phyloP scores from a whole-genome alignment of 768 basidiomycete species.

The Clavulina sp. region DNA sequence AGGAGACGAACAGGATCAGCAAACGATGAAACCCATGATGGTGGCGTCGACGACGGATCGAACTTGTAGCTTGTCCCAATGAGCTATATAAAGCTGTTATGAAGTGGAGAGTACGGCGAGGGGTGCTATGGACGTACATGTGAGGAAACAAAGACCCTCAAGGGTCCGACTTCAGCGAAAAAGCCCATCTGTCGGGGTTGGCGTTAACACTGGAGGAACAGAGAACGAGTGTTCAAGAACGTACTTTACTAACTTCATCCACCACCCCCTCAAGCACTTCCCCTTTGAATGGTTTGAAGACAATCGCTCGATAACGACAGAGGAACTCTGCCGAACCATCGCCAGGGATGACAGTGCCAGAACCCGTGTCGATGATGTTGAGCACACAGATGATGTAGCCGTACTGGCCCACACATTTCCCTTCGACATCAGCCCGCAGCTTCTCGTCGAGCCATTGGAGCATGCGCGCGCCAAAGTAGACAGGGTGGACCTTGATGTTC shows the following conservation, averaged over 20 bases:
- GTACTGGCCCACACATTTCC: conserved; percentile 88
- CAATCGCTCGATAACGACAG: conserved; percentile 86
- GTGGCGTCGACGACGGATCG: conserved; percentile 93
- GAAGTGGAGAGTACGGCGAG: background rate
- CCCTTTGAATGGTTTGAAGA: conserved; percentile 99
- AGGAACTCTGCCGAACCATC: conserved; percentile 94
- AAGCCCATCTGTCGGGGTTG: conserved; percentile 70
- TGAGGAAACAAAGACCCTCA: conserved; percentile 88
- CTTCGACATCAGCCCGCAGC: conserved; percentile 90
- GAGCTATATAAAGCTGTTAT: conserved; percentile 31
- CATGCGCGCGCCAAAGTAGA: conserved; percentile 95
- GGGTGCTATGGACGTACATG: conserved; percentile 38
- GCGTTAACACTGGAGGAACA: conserved; percentile 1
- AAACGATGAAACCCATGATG: conserved; percentile 83
- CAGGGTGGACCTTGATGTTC: conserved; percentile 91
- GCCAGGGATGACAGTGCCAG: conserved; percentile 80
- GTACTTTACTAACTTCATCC: conserved; percentile 85
- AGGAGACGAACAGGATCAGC: conserved; percentile 50
- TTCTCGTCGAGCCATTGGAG: conserved; percentile 83
- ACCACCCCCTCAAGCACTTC: conserved; percentile 97
- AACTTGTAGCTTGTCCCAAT: conserved; percentile 90
- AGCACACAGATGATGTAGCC: conserved; percentile 91
- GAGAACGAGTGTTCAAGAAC: conserved; percentile 11
- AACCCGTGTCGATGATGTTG: conserved; percentile 77
- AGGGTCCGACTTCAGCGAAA: conserved; percentile 89